These are phyloP conservation scores for Trametes cinnabarina DNA, from an alignment of 768 basidiomycete species.

Conservation along the genomic window DNA sequence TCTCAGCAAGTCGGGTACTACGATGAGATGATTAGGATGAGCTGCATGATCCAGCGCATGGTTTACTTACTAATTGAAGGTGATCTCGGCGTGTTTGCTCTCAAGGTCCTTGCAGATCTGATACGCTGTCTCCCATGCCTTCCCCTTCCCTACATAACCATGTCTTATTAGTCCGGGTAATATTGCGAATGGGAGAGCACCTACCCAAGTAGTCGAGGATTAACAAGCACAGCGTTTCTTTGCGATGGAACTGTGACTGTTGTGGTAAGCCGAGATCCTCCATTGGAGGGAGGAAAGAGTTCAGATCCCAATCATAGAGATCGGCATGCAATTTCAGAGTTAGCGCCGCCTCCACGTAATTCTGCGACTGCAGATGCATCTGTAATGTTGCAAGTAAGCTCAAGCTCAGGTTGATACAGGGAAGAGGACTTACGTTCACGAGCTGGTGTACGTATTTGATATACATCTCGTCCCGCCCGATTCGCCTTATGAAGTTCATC, in stretches of 20 bases:
- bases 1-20: slow-evolving; percentile 80
- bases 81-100: slow-evolving; percentile 82
- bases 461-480: slow-evolving; percentile 91
- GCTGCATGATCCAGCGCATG: neutral
- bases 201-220: slow-evolving; percentile 92
- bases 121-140: slow-evolving; percentile 95
- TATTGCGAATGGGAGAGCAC: slow-evolving; percentile 19
- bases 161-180: slow-evolving; percentile 4
- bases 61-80: slow-evolving; percentile 80
- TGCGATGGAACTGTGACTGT: slow-evolving; percentile 91
- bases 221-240: slow-evolving; percentile 86
- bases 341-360: slow-evolving; percentile 89
- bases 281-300: slow-evolving; percentile 80
- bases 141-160: slow-evolving; percentile 71
- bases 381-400: slow-evolving; percentile 27
- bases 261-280: slow-evolving; percentile 87
- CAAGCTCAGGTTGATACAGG: too few species aligned
- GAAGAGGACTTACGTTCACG: slow-evolving; percentile 61
- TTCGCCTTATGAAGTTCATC: slow-evolving; percentile 92
- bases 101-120: slow-evolving; percentile 92
- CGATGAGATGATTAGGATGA: neutral
- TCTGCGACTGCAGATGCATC: slow-evolving; percentile 88
- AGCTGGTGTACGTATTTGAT: slow-evolving; percentile 96
- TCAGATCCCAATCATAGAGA: slow-evolving; percentile 86
- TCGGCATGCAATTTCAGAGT: slow-evolving; percentile 94